phyloP scores from a whole-genome alignment of 768 basidiomycete genomes.

The Neoboletus magnificus region DNA sequence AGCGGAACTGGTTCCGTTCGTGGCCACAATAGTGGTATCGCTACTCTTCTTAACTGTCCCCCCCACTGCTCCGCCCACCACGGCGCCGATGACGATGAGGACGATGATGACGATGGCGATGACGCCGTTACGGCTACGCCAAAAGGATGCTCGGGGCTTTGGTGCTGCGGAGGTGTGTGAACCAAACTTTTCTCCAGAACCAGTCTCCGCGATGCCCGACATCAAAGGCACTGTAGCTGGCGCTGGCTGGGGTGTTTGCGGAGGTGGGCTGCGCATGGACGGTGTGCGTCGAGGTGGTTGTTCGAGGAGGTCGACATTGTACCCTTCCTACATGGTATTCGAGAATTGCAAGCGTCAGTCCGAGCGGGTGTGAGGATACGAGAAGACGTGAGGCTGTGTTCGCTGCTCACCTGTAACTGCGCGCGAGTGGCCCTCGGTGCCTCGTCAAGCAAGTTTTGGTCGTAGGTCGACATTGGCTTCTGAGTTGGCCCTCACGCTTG shows the following conservation, averaged over 20 bases:
- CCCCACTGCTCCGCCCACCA: conserved; percentile 59
- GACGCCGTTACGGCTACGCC: conserved; percentile 45
- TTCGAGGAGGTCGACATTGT: conserved; percentile 46
- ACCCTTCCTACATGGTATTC: conserved; percentile 42
- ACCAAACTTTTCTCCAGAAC: conserved; percentile 13
- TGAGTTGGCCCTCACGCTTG: background rate
- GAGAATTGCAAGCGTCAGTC: background rate
- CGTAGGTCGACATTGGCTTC: conserved; percentile 34
- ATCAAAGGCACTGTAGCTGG: conserved; percentile 12
- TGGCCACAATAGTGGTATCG: background rate
- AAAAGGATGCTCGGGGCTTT: conserved; percentile 38
- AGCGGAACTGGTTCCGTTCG: background rate
- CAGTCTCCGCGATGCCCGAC: conserved; percentile 6
- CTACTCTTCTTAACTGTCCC: conserved; percentile 38
- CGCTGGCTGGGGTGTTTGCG: conserved; percentile 8
- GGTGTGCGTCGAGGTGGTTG: conserved; percentile 23
- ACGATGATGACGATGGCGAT: conserved; percentile 36
- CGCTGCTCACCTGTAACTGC: conserved; percentile 40
- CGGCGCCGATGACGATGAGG: conserved; percentile 46
- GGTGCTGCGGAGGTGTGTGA: background rate
- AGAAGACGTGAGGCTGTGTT: conserved; percentile 13
- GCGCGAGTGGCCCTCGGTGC: conserved; percentile 42
- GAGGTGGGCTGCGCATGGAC: conserved; percentile 15
- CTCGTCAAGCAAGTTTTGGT: conserved; percentile 37
- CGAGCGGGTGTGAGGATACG: background rate